Base-by-base conservation (phyloP, 1,139 yeast genomes). In the Taphrina communis region DNA sequence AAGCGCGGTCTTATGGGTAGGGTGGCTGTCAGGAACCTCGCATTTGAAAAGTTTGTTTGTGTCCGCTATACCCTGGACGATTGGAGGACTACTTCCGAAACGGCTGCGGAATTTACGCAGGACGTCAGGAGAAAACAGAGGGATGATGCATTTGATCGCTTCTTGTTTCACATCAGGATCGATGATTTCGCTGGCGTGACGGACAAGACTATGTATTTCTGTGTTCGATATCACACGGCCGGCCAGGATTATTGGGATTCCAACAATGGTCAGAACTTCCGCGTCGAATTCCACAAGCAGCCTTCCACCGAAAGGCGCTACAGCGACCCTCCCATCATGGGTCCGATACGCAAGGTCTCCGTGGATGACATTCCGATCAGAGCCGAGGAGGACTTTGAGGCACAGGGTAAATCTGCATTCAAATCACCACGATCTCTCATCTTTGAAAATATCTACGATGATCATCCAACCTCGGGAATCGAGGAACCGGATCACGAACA, bases 231-330 rank as follows among this genome's bases (percentile, higher is more conserved):
- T 76, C 76, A 75, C 59, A 77, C 85, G 38, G 79, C 80, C 41
- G 81, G 82, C 36, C 76, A 77, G 41, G 93, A 88, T 73, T 85
- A 76, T 75, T 91, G 97, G 96, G 97, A 90, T 77, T 90, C 89
- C 78, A 90, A 91, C 77, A 72, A 78, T 51, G 76, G 75, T 61
- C 77, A 79, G 66, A 90, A 90, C 77, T 90, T 88, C 77, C 81
- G 81, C 63, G 81, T 90, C 38, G 79, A 79, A 66, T 80, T 88
- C 69, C 79, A 58, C 63, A 57, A 58, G 44, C 57, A 58, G 39
- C 52, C 51, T 9, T 38, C 42, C 11, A 35, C 51, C 5, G 63
- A 41, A 12, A 21, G 63, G 19, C 36, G 63, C 5, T 21, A 48
- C 25, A 65, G 68, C 38, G 63, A 57, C 25, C 68, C 68, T 8